phyloP scores from a whole-genome alignment of 352 stramenopile species.

The Blastocystis sp. region DNA sequence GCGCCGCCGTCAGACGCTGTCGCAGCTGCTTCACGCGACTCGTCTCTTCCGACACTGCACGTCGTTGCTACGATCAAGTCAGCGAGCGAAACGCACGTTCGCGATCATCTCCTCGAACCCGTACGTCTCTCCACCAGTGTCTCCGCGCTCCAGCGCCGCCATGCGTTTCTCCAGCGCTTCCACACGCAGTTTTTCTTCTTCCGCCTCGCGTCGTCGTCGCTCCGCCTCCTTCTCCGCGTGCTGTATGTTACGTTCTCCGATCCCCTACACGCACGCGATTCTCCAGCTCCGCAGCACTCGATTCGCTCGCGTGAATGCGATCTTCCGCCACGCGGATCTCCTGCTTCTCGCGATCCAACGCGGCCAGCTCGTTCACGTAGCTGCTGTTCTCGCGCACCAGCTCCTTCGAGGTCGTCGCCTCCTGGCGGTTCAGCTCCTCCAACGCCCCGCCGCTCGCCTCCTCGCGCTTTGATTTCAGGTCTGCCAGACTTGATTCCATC shows the following conservation, averaged over 20 bases:
- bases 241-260: not conserved
- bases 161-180: constrained; percentile 65
- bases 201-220: too few relatives aligned
- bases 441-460: not conserved
- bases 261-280: not conserved
- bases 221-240: constrained; percentile 61
- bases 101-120: not conserved
- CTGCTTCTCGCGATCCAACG: constrained; percentile 63
- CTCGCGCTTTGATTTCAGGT: too few relatives aligned
- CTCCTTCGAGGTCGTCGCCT: constrained; percentile 69
- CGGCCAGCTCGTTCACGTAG: constrained; percentile 68
- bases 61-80: constrained; percentile 2
- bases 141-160: not conserved
- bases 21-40: not conserved
- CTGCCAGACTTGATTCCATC: too few relatives aligned
- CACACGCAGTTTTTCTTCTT: constrained; percentile 67
- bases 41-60: not conserved
- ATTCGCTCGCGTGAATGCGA: constrained; percentile 19
- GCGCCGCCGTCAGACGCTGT: not conserved
- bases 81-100: not conserved
- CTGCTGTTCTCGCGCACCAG: constrained; percentile 70
- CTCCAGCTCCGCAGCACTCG: not conserved
- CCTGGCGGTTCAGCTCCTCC: constrained; percentile 56
- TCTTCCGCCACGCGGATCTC: constrained; percentile 60
- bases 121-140: not conserved